These are phyloP conservation scores for Mortierella sp. DNA, from an alignment of 371 early-diverging fungal genomes.

Conservation along the genomic window DNA sequence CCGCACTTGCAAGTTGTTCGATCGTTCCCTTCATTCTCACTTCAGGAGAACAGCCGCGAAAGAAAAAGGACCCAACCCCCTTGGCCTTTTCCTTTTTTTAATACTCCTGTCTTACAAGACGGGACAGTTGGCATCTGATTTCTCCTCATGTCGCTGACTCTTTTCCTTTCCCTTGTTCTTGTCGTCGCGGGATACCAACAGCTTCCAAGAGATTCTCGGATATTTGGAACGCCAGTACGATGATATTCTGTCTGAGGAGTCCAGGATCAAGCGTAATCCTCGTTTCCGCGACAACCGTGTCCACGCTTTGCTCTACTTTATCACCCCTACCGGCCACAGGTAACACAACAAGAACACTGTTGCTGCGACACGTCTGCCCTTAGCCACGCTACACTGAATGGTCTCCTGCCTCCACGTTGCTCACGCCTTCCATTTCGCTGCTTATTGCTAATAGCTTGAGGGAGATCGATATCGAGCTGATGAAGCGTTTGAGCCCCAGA, in stretches of 20 bases:
- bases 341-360: slow-evolving; percentile 44
- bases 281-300: slow-evolving; percentile 98
- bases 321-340: slow-evolving; percentile 97
- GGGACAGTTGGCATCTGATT: background rate
- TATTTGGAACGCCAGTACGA: slow-evolving; percentile 97
- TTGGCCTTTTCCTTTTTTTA: no score
- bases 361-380: no score
- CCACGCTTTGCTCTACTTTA: slow-evolving; percentile 97
- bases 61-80: no score
- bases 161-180: background rate
- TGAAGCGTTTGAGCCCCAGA: slow-evolving; percentile 91
- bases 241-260: slow-evolving; percentile 95
- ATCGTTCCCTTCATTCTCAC: no score
- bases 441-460: slow-evolving; percentile 71
- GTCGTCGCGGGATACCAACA: slow-evolving; percentile 18
- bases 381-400: no score
- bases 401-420: background rate
- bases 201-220: slow-evolving; percentile 86
- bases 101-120: no score
- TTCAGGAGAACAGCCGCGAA: no score
- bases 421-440: background rate
- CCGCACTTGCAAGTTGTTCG: background rate
- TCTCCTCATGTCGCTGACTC: background rate
- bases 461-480: slow-evolving; percentile 97
- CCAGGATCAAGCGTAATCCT: slow-evolving; percentile 94